phyloP scores from a whole-genome alignment of 108 stramenopile species.

The Skeletonema grethae region DNA sequence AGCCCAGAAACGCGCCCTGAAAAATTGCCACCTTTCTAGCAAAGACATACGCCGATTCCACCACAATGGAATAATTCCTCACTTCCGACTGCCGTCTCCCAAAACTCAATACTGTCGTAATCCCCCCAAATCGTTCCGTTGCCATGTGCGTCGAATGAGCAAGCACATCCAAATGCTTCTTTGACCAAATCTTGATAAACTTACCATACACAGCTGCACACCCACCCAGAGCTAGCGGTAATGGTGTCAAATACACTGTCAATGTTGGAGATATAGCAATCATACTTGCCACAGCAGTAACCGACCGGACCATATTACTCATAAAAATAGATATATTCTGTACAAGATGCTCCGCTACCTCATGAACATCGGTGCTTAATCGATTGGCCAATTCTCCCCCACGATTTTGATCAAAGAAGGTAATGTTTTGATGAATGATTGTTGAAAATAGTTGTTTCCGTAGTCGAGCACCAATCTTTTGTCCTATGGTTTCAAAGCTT shows the following conservation, averaged over 20 bases:
- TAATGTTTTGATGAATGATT: constrained; percentile 33
- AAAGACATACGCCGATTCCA: constrained; percentile 44
- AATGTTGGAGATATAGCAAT: constrained; percentile 28
- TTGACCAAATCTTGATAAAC: constrained; percentile 34
- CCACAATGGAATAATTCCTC: constrained; percentile 34
- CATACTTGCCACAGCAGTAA: constrained; percentile 39
- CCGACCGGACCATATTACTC: constrained; percentile 30
- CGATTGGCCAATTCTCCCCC: constrained; percentile 50
- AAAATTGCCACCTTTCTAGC: constrained; percentile 43
- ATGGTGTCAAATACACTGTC: constrained; percentile 32
- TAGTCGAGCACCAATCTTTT: constrained; percentile 41
- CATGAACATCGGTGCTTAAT: constrained; percentile 49
- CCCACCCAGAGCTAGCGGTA: constrained; percentile 22
- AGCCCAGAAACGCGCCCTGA: constrained; percentile 48
- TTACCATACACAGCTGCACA: constrained; percentile 37
- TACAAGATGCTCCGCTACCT: constrained; percentile 49
- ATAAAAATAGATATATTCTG: constrained; percentile 42
- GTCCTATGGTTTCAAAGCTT: constrained; percentile 42
- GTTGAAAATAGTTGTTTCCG: constrained; percentile 39
- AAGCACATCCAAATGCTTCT: constrained; percentile 46
- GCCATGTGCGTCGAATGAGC: constrained; percentile 50
- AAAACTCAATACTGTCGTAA: constrained; percentile 45
- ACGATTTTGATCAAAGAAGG: constrained; percentile 42
- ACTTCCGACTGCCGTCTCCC: constrained; percentile 27
- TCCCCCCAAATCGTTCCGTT: constrained; percentile 42